Evolutionary conservation across 108 stramenopile species (phyloP).

Genomic region (Skeletonema tropicum): DNA sequence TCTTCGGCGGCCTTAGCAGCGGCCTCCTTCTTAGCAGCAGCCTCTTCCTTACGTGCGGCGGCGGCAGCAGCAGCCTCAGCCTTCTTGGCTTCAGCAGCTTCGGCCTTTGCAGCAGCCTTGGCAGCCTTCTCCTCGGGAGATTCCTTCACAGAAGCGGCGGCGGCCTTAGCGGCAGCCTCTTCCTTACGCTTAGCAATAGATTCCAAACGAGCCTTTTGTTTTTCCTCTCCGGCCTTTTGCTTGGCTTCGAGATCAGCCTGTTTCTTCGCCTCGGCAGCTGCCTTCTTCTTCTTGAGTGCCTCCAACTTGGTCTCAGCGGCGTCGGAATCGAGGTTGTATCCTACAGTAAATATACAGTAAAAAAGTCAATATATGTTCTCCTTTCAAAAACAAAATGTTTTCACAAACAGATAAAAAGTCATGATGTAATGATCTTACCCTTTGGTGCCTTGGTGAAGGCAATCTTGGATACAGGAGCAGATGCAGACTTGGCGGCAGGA

Average conservation of each 20-base stretch:
- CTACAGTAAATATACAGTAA: background rate
- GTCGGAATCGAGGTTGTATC: slow-evolving; percentile 12
- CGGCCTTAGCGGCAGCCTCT: slow-evolving; percentile 16
- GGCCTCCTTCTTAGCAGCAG: slow-evolving; percentile 32
- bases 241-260: slow-evolving; percentile 25
- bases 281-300: slow-evolving; percentile 15
- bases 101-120: slow-evolving; percentile 33
- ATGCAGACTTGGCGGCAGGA: slow-evolving; percentile 44
- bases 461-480: slow-evolving; percentile 31
- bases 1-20: slow-evolving; percentile 13
- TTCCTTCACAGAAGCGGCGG: slow-evolving; percentile 27
- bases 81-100: slow-evolving; percentile 39
- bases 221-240: slow-evolving; percentile 23
- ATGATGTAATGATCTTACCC: slow-evolving; percentile 53
- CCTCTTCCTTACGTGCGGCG: slow-evolving; percentile 20
- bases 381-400: background rate
- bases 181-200: slow-evolving; percentile 28
- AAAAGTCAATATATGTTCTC: background rate
- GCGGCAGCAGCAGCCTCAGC: slow-evolving; percentile 17
- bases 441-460: slow-evolving; percentile 41
- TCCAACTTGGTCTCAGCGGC: slow-evolving; percentile 2
- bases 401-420: slow-evolving; percentile 28
- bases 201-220: slow-evolving; percentile 24
- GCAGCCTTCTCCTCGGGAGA: slow-evolving; percentile 52
- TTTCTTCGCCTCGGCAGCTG: slow-evolving; percentile 29